phyloP scores from a whole-genome alignment of 208 protist species.

The Leishmania guyanensis region DNA sequence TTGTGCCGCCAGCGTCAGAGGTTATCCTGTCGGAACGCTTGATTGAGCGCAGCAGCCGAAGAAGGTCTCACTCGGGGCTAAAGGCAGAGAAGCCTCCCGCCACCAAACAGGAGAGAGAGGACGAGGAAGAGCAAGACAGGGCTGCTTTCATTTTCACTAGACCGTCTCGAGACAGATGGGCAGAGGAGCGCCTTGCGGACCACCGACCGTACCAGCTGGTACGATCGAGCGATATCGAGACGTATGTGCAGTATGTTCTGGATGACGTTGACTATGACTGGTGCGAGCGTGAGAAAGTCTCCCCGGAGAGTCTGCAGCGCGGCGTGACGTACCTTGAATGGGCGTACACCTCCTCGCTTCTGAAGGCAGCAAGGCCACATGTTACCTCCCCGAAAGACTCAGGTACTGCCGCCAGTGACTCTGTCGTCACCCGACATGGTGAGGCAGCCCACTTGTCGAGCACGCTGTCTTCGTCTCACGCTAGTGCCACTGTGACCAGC shows the following conservation, averaged over 20 bases:
- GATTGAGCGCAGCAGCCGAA: conserved; percentile 5
- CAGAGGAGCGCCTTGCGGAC: conserved; percentile 22
- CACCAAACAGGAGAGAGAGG: conserved; percentile 8
- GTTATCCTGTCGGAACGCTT: neutral
- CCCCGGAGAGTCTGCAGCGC: conserved; percentile 40
- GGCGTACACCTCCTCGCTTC: conserved; percentile 54
- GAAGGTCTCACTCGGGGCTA: conserved; percentile 7
- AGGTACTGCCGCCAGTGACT: no score
- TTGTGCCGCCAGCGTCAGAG: neutral
- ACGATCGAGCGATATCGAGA: conserved; percentile 45
- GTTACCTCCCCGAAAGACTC: neutral
- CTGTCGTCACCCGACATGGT: neutral
- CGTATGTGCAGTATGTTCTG: conserved; percentile 55
- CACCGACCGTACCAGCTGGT: conserved; percentile 56
- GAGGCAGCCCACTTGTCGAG: neutral
- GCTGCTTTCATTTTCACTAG: conserved; percentile 4
- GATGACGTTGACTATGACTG: conserved; percentile 75
- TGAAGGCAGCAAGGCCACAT: conserved; percentile 20
- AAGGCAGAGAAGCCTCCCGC: conserved; percentile 1
- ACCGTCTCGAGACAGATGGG: conserved; percentile 36
- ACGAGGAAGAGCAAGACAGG: neutral
- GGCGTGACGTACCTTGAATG: conserved; percentile 72
- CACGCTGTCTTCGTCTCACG: neutral
- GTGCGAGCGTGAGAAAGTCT: conserved; percentile 41
- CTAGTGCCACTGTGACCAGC: neutral